Percentiles rank a stretch among this genome's conserved stretches.
These are phyloP conservation scores for Suhomyces faveliae DNA, from an alignment of 805 yeast species.

Conservation along the genomic window DNA sequence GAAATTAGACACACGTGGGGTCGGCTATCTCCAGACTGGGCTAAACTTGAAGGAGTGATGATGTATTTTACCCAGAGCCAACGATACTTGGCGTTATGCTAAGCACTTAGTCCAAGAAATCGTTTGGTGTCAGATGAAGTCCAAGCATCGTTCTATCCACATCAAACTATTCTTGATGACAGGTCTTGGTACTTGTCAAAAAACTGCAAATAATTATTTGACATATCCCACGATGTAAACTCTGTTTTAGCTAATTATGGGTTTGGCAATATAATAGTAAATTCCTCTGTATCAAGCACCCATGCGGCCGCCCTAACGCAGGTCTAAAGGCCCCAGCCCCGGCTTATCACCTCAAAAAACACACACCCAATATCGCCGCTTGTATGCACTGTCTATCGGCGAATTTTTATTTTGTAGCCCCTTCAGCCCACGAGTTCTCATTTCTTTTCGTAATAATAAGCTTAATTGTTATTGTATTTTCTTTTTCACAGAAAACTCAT, in stretches of 20 bases:
- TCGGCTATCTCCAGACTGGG: not conserved
- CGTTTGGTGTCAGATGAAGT: not conserved
- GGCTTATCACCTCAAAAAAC: not conserved
- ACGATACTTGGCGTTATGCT: not conserved
- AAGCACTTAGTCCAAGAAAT: not conserved
- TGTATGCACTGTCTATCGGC: not conserved
- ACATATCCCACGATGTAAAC: not conserved
- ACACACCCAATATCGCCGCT: not conserved
- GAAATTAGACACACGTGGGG: conserved; percentile 10
- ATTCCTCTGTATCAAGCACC: not conserved
- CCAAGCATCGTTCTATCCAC: not conserved
- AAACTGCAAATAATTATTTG: not conserved
- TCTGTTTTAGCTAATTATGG: too few relatives aligned
- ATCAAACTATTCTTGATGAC: not conserved
- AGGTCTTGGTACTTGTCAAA: not conserved
- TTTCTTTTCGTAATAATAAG: conserved; percentile 6
- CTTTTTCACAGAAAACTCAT: not conserved
- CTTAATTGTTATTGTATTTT: not conserved
- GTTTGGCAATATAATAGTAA: not conserved
- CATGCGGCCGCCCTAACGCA: not conserved
- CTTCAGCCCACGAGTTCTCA: conserved; percentile 7
- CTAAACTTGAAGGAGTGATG: not conserved
- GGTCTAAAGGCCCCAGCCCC: not conserved
- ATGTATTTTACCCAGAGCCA: not conserved
- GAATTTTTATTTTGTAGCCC: not conserved